phyloP scores from a whole-genome alignment of 1,284 basidiomycete genomes.

The Cerioporus squamosus region DNA sequence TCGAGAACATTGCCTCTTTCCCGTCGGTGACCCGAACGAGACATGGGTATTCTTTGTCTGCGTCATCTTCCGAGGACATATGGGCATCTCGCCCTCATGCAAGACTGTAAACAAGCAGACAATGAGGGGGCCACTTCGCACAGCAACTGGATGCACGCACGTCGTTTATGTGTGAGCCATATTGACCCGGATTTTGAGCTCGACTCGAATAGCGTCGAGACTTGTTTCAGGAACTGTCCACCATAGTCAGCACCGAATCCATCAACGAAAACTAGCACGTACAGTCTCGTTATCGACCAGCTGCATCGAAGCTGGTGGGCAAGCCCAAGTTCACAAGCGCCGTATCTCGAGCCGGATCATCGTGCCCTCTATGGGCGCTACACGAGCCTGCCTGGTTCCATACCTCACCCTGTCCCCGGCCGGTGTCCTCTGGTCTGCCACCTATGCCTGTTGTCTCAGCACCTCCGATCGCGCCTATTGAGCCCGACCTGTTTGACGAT shows the following conservation, averaged over 20 bases:
- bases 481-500: conserved; percentile 46
- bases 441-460: conserved; percentile 13
- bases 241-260: not conserved
- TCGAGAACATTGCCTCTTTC: conserved; percentile 70
- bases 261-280: conserved; percentile 38
- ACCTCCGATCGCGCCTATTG: conserved; percentile 13
- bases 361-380: no score
- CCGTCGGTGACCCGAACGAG: conserved; percentile 79
- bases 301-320: conserved; percentile 38
- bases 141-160: conserved; percentile 61
- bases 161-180: conserved; percentile 93
- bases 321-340: conserved; percentile 20
- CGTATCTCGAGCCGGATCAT: not conserved
- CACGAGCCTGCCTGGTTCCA: no score
- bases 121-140: not conserved
- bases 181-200: conserved; percentile 75
- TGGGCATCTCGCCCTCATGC: conserved; percentile 63
- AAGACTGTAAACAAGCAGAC: conserved; percentile 46
- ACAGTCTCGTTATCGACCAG: conserved; percentile 76
- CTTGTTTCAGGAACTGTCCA: conserved; percentile 64
- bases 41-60: conserved; percentile 74
- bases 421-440: not conserved
- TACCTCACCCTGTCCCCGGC: no score
- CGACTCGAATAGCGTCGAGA: conserved; percentile 68
- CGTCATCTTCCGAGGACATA: conserved; percentile 52